Base-by-base conservation (phyloP, 192 early-diverging fungal genomes). In the Jimgerdemannia lactiflua region DNA sequence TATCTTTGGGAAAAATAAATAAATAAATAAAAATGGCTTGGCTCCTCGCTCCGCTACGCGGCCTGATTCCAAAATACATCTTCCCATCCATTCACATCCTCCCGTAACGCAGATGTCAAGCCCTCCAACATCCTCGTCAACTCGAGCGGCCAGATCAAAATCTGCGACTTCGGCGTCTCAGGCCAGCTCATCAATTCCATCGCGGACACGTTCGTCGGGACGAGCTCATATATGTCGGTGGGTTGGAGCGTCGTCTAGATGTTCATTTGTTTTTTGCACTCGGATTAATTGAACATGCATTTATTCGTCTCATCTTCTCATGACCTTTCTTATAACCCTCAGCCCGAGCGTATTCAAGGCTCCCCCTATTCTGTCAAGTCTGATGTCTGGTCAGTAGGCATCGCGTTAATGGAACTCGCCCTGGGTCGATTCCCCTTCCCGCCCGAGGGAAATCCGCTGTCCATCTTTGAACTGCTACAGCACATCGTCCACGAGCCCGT, bases 391-490 rank as follows among this genome's bases (percentile, higher is more conserved):
- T 93, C 91, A n/a, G 76, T 95, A 20, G 93, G 93, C 42, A 87
- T 94, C 71, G 92, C 93, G 3, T 80, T 94, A 69, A 92, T 95
- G 92, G 93, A 95, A 75, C 81, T 95, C 77, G 92, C 92, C 0
- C 77, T 94, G 43, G 93, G 93, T 71, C 79, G 89, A 68, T 94
- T 91, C 76, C 93, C 93, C 39, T 82, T 94, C 70, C 90, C 88
- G 67, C 86, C 90, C 54, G 94, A 93, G 67, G 83, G 87, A 64
- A 88, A 86, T 77, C 83, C 88, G 19, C 73, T 94, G 81, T 90
- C 93, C n/a, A 93, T 96, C 43, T 94, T 99, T 80, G 97, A 99
- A 70, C 85, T 99, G 75, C 88, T 99, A 72, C 93, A 95, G 80
- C 95, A 93, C 75, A 97, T 99, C 73, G 92, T 92, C 7, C 93